phyloP scores from a whole-genome alignment of 2,329 filamentous ascomycete species.

The Tricladium varicosporioides region DNA sequence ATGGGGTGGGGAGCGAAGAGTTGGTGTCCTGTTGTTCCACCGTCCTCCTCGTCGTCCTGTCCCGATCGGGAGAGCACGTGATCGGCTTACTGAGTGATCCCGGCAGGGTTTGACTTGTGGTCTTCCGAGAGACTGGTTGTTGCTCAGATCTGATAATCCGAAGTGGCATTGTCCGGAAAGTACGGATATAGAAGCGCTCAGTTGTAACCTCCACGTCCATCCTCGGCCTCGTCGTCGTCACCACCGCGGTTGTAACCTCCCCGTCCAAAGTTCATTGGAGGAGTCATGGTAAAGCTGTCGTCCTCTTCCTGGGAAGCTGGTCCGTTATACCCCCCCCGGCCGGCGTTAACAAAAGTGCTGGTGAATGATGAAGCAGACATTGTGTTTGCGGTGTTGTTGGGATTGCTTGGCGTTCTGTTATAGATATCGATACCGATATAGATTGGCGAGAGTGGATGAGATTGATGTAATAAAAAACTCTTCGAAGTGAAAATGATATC shows the following conservation, averaged over 20 bases:
- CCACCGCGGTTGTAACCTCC: constrained; percentile 28
- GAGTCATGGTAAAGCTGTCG: neutral
- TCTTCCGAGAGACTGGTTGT: neutral
- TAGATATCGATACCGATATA: constrained; percentile 1
- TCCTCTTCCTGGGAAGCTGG: constrained; percentile 9
- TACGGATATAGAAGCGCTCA: constrained; percentile 13
- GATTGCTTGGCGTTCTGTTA: constrained; percentile 1
- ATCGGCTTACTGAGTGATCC: neutral
- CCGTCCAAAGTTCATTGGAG: constrained; percentile 22
- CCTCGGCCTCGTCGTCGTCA: constrained; percentile 33
- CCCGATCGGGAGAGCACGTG: neutral
- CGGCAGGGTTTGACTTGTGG: neutral
- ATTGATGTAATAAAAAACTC: neutral
- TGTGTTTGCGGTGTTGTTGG: constrained; percentile 9
- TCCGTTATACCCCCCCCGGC: constrained; percentile 29
- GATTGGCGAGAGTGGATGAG: neutral
- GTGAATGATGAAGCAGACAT: constrained; percentile 20
- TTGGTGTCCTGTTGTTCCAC: constrained; percentile 2
- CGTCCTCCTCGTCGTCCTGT: neutral
- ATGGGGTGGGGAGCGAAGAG: neutral
- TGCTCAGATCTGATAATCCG: constrained; percentile 1
- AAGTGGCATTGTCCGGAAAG: neutral
- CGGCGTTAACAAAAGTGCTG: constrained; percentile 15
- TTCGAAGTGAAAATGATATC: no score
- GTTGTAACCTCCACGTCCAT: constrained; percentile 32